A percentile compares a stretch with the other conserved stretches of the same genome.
phyloP scores from a whole-genome alignment of 768 basidiomycete species.

The Kwoniella europaea region DNA sequence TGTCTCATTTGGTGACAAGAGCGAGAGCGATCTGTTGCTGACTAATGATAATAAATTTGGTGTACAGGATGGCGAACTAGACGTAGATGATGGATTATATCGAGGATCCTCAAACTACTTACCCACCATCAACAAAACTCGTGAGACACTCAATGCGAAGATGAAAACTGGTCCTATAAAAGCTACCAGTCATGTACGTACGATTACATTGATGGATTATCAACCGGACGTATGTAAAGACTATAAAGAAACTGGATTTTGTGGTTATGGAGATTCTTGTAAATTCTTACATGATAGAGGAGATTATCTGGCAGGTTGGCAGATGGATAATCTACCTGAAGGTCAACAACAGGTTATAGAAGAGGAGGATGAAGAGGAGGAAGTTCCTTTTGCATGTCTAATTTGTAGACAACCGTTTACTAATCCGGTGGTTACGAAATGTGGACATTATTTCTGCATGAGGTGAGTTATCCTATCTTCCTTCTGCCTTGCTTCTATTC shows the following conservation, averaged over 20 bases:
- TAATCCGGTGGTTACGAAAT: slow-evolving; percentile 92
- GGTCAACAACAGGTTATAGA: slow-evolving; percentile 60
- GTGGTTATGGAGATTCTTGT: slow-evolving; percentile 98
- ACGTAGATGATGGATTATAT: slow-evolving; percentile 82
- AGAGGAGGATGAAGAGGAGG: slow-evolving; percentile 69
- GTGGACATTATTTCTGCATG: slow-evolving; percentile 95
- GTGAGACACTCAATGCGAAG: slow-evolving; percentile 86
- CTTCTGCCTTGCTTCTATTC: neutral
- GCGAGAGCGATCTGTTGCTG: neutral
- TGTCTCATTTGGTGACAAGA: too few species aligned
- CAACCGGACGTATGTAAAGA: slow-evolving; percentile 99
- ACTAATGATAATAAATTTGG: neutral
- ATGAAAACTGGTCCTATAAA: slow-evolving; percentile 74
- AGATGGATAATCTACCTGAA: slow-evolving; percentile 90
- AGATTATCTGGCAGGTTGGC: slow-evolving; percentile 91
- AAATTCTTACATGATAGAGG: slow-evolving; percentile 99
- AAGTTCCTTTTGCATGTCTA: slow-evolving; percentile 97
- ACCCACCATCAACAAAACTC: slow-evolving; percentile 74
- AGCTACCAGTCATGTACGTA: slow-evolving; percentile 78
- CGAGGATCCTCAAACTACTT: slow-evolving; percentile 81
- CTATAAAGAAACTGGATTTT: slow-evolving; percentile 99
- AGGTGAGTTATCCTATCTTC: slow-evolving; percentile 57
- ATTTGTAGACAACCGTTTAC: slow-evolving; percentile 94
- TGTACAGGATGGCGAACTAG: slow-evolving; percentile 59
- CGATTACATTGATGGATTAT: slow-evolving; percentile 94